Base-by-base conservation (phyloP, 1,284 basidiomycete genomes). In the Sanghuangporus weigelae region DNA sequence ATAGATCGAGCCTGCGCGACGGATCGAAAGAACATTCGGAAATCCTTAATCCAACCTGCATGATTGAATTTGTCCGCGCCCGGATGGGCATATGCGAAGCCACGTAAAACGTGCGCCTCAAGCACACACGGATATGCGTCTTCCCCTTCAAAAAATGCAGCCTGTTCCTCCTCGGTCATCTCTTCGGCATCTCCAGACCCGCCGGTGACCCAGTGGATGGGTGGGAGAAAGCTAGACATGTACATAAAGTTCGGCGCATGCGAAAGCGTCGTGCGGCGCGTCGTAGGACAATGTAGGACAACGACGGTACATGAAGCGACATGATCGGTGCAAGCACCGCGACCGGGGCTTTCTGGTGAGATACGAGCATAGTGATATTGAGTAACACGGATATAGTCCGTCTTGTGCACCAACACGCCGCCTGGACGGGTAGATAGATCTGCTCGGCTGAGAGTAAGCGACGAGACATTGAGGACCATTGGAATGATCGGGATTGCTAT, bases 241-340 rank as follows among this genome's bases (percentile, higher is more conserved):
- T 57, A 60, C 63, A 64, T 64, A 54, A 64, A 64, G 38, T 64
- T 64, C 40, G 63, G 63, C 3, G 63, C 54, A 39, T 64, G 63
- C 14, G 59, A 61, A 11, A 64, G 54, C 26, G 63, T 64, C 26
- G 63, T 64, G n/a, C 63, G 59, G 14, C 54, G 44, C n/a, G 63
- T 64, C 38, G 63, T 60, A 12, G 59, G 63, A 23, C 53, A 64
- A 35, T 64, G 63, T 31, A 64, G 38, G 8, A 64, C 59, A 21
- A 64, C 63, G 23, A 61, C 63, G 21, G 63, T 64, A 26, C 59
- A 64, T 19, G 63, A 64, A 4, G 63, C 63, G 54, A 64, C 63
- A 53, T 57, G 63, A 35, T 60, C 59, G 14, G 63, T 64, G 44
- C 63, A 64, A 46, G 50, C 55, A 26, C 63, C 63, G 7, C 50